Base-by-base conservation (phyloP, 2,329 filamentous ascomycete genomes). In the Xylaria hypoxylon region DNA sequence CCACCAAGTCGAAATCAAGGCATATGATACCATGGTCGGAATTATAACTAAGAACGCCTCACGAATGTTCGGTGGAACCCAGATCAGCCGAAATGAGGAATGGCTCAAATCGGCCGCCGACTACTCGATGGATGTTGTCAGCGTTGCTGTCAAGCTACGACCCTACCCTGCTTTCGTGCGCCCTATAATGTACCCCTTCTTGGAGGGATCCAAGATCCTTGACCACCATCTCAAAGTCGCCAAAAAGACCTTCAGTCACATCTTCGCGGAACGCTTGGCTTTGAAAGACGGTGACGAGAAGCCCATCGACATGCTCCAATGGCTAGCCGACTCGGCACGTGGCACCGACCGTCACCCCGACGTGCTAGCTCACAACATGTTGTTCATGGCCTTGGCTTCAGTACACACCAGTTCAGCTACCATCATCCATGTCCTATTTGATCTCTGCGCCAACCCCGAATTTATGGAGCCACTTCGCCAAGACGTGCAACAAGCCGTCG, bases 21-120 rank as follows among this genome's bases (percentile, higher is more conserved):
- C 68, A 31, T 70, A 70, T 19, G 66, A 70, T 28, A 70, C 68
- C 22, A 68, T 70, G 68, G 68, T 70, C 7, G 66, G 66, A 7
- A 68, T 70, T n/a, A 70, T 70, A 45, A 70, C 68, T 4, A 70
- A 70, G 68, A 70, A 70, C 19, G 68, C 68, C 0, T 70, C 68
- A 24, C 65, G 68, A 1, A 70, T 70, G 68, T 70, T 70, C 40
- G 68, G 68, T 48, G 68, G 68, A n/a, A 70, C 68, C 0, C 5
- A 28, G 11, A 68, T 70, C 42, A 70, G 68, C 48, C 68, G 68
- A 28, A 70, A 70, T 17, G 66, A 68, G 28, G 68, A 66, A 53
- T 70, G 68, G 68, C 63, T 70, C 40, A 65, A 70, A 35, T 68
- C 68, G 7, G 68, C 68, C 11, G 68, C 68, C 28, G 65, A 66